Percentiles rank a stretch among this genome's conserved stretches.
Conservation (phyloP, 1,284 basidiomycete genomes). For the Boletus nobilissimus region DNA sequence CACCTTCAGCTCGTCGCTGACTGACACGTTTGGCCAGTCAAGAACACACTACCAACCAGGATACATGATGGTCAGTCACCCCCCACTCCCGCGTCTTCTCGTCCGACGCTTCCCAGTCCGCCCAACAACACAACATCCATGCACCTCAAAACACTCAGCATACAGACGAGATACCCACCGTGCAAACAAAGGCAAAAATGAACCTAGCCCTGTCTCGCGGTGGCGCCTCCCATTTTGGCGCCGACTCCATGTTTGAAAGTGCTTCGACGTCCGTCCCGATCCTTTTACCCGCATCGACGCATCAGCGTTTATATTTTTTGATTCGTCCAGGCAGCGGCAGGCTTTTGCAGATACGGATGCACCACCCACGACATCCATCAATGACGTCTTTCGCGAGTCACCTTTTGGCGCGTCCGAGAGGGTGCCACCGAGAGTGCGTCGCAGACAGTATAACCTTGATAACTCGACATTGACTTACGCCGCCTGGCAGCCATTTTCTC, state of each 20-base stretch:
- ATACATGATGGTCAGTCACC: constrained; percentile 70
- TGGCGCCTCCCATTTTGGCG: constrained; percentile 73
- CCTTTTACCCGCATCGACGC: background rate
- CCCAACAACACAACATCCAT: constrained; percentile 66
- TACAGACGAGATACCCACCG: constrained; percentile 72
- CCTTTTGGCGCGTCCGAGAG: constrained; percentile 43
- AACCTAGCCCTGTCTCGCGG: constrained; percentile 71
- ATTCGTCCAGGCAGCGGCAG: constrained; percentile 61
- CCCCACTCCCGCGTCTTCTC: background rate
- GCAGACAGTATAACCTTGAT: background rate
- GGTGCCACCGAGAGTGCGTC: background rate
- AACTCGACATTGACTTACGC: background rate
- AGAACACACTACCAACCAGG: constrained; percentile 79
- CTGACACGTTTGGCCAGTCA: constrained; percentile 72
- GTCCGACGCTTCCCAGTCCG: constrained; percentile 54
- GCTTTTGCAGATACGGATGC: constrained; percentile 76
- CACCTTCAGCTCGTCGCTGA: constrained; percentile 41
- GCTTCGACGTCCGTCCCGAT: constrained; percentile 57
- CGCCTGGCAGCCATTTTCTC: constrained; percentile 37
- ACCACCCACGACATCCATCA: constrained; percentile 74
- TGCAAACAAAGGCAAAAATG: constrained; percentile 81
- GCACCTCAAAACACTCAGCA: constrained; percentile 68
- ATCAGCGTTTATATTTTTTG: constrained; percentile 20
- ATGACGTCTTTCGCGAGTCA: constrained; percentile 73
- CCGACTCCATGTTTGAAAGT: constrained; percentile 83